Evolutionary conservation across 345 rosid species (phyloP), one percentile per base, ranked within the genome.

Genomic region (Populus pruinosa): DNA sequence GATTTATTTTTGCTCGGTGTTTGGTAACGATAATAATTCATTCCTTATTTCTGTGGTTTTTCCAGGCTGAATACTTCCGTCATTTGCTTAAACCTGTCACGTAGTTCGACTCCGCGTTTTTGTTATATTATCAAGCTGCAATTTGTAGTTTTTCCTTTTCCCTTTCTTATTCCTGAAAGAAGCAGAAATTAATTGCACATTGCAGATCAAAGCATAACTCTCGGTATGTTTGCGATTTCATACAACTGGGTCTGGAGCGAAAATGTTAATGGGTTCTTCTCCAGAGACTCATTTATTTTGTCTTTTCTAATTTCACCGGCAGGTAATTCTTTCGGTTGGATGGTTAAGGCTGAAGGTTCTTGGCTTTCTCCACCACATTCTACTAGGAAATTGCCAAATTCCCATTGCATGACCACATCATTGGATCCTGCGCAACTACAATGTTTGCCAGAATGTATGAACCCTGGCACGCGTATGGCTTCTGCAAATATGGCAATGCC

Each of bases 61-160:
- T 85, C 53, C 97, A 96, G 99, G 98, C 97, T 74, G 97, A 93
- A 79, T 93, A 93, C 80, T 93, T 93, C 47, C 96, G 98, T 66
- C 94, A 91, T 67, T 84, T 93, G 87, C 91, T 93, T 69, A 93
- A 91, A 59, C 98, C 96, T 56, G 94, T 93, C 39, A 91, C 98
- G 94, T 93, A 91, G 97, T 82, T 69, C 72, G 77, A 73, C 81
- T 74, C 77, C 59, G 27, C 71, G 53, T 71, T 44, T 55, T 27
- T 43, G 79, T 74, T 71, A 69, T 86, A 73, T 67, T 81, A 63
- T 85, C 86, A 76, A 79, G 81, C 86, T 82, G 89, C 88, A 67
- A 71, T 80, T 85, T 72, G 47, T 88, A 76, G 71, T 69, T 86
- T 86, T 77, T 69, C 73, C 78, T 82, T 74, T 86, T 84, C 80